Percentiles rank a stretch among this genome's conserved stretches.
Evolutionary conservation across 495 filamentous ascomycete genomes (phyloP).

Genomic region (Trichocladium antarcticum): DNA sequence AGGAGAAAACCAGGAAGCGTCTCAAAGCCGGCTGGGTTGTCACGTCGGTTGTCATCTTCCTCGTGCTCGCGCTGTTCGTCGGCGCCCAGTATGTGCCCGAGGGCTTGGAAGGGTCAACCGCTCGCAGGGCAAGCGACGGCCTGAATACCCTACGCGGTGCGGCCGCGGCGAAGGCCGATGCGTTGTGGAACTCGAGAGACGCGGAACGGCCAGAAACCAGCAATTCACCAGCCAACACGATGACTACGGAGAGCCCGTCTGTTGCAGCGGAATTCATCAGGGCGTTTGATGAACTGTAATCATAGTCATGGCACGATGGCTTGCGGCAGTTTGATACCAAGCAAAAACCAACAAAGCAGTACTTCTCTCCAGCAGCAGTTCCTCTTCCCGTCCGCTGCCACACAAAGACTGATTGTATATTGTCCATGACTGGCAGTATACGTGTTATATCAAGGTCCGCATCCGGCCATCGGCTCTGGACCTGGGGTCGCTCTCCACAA

Average conservation of each 20-base stretch:
- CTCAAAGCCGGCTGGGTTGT: constrained; percentile 52
- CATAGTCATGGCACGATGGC: too few species aligned
- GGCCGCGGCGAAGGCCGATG: background rate
- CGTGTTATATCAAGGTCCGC: too few species aligned
- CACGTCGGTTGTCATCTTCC: constrained; percentile 35
- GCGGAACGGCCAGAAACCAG: background rate
- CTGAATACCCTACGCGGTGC: constrained; percentile 5
- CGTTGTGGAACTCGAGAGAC: background rate
- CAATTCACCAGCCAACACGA: background rate
- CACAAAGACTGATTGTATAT: too few species aligned
- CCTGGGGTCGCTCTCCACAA: too few species aligned
- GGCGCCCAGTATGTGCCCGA: constrained; percentile 30
- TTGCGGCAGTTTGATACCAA: background rate
- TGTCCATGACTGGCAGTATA: too few species aligned
- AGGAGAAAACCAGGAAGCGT: constrained; percentile 52
- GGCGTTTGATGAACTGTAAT: constrained; percentile 35
- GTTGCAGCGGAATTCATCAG: constrained; percentile 22
- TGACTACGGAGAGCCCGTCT: constrained; percentile 1
- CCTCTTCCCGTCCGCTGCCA: too few species aligned
- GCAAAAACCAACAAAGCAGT: too few species aligned
- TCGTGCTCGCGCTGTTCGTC: constrained; percentile 34
- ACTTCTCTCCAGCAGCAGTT: too few species aligned
- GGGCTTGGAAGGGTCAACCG: constrained; percentile 6
- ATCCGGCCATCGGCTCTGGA: too few species aligned
- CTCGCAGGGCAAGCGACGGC: constrained; percentile 13